Base-by-base conservation (phyloP, 371 early-diverging fungal genomes). In the Coemansia sp. region DNA sequence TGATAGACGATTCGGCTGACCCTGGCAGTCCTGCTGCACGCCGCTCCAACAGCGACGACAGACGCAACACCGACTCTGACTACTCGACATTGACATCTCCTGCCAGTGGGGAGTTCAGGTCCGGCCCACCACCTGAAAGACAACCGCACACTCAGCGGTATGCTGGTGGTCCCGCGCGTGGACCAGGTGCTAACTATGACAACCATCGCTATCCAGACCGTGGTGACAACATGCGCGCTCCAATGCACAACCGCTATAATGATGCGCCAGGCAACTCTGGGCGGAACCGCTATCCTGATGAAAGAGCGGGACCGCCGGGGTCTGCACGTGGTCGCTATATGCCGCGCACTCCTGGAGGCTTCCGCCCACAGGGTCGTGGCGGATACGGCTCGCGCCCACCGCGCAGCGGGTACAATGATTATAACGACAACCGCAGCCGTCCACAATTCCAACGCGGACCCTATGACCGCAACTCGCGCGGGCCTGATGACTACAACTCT, bases 1-100 rank as follows among this genome's bases (percentile, higher is more conserved):
- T 67, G 61, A 40, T 67, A 24, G 49, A 67, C 12, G 61, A 60
- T 8, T 17, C 48, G 23, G n/a, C 32, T 40, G 44, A 21, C 9
- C 17, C 55, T 13, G 51, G 15, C 13, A 58, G 39, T 11, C 23
- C 41, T 8, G 54, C 23, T 1, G 19, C 15, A 46, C 54, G 56
- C 39, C 67, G 39, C 19, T 40, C 24, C n/a, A 23, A 46, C 49
- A 56, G 56, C 26, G 48, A 46, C 15, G 56, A 48, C 12, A 56
- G 39, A n/a, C 32, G 9, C 12, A 46, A 61, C 6, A 40, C 44
- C 19, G 66, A 44, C 41, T 24, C 65, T 4, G 62, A 46, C 6
- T 61, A 56, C 57, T 54, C 63, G 1, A 7, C 40, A 3, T 28
- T 26, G 26, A 32, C 19, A 13, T 63, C 63, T 17, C 63, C 63